Percentiles rank a stretch among this genome's conserved stretches.
These are phyloP conservation scores for Colletotrichum echinochloae DNA, from an alignment of 2,329 filamentous ascomycete species.

Conservation along the genomic window DNA sequence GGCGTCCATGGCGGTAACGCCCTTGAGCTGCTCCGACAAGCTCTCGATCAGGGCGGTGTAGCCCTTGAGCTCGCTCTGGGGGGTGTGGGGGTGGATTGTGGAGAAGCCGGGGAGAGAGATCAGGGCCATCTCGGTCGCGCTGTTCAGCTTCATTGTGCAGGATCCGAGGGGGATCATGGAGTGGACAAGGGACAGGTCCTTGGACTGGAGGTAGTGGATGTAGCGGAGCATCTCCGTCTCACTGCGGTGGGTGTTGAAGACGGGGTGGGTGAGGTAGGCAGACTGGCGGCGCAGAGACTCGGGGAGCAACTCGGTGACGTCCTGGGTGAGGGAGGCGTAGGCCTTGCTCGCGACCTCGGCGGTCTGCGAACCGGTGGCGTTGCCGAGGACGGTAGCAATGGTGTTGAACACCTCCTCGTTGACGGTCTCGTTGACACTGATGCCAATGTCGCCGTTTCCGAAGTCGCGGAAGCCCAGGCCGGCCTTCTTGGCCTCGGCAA, in stretches of 20 bases:
- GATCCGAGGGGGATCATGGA: constrained; percentile 98
- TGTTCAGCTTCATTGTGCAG: constrained; percentile 98
- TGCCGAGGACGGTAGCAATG: constrained; percentile 51
- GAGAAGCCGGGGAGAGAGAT: constrained; percentile 82
- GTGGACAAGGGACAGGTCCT: constrained; percentile 92
- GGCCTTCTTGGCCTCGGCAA: constrained; percentile 63
- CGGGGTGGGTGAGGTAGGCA: constrained; percentile 84
- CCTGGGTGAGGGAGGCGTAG: constrained; percentile 50
- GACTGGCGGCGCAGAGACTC: constrained; percentile 76
- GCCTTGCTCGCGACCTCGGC: constrained; percentile 56
- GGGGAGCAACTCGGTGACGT: constrained; percentile 60
- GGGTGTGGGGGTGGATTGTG: constrained; percentile 84
- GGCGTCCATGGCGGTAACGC: constrained; percentile 91
- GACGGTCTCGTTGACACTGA: constrained; percentile 79
- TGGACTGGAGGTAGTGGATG: constrained; percentile 92
- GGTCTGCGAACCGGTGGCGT: constrained; percentile 48
- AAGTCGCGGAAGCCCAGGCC: constrained; percentile 73
- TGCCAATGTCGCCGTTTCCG: constrained; percentile 70
- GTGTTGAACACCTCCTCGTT: constrained; percentile 66
- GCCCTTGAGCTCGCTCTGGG: constrained; percentile 71
- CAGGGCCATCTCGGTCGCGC: constrained; percentile 91
- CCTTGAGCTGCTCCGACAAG: constrained; percentile 80
- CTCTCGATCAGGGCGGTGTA: constrained; percentile 78
- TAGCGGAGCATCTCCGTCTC: constrained; percentile 95
- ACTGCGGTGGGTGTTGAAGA: constrained; percentile 95